These are phyloP conservation scores for Zygotorulaspora danielsina DNA, from an alignment of 805 yeast genomes.

Conservation along the genomic window DNA sequence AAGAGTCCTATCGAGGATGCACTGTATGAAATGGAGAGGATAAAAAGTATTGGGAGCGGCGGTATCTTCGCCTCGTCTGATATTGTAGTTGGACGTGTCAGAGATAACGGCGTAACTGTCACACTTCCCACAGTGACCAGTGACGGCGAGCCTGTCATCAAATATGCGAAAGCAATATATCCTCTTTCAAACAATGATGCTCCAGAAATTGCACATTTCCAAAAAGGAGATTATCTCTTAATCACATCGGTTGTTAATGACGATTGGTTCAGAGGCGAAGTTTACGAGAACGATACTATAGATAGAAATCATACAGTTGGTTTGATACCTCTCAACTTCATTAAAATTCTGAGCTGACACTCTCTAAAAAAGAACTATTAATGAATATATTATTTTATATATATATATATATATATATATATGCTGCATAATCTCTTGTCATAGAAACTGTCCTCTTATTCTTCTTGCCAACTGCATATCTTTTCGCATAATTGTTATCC, in stretches of 20 bases:
- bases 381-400: not conserved
- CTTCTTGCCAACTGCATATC: constrained; percentile 78
- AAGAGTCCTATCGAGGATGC: constrained; percentile 32
- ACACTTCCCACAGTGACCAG: constrained; percentile 30
- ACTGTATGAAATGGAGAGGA: constrained; percentile 31
- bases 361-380: too few relatives aligned
- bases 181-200: constrained; percentile 30
- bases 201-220: constrained; percentile 31
- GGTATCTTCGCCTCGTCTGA: constrained; percentile 15
- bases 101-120: constrained; percentile 32
- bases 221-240: constrained; percentile 31
- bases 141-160: constrained; percentile 27
- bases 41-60: constrained; percentile 23
- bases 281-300: constrained; percentile 27
- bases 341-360: constrained; percentile 15
- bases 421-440: constrained; percentile 1
- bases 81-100: constrained; percentile 22
- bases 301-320: constrained; percentile 21
- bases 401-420: constrained; percentile 7
- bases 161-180: constrained; percentile 33
- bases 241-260: constrained; percentile 30
- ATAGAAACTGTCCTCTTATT: constrained; percentile 51
- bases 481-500: constrained; percentile 83
- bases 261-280: constrained; percentile 37
- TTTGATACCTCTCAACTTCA: constrained; percentile 29